A percentile compares a stretch with the other conserved stretches of the same genome.
phyloP scores from a whole-genome alignment of 1,284 basidiomycete species.

The Rhodotorula sp. region DNA sequence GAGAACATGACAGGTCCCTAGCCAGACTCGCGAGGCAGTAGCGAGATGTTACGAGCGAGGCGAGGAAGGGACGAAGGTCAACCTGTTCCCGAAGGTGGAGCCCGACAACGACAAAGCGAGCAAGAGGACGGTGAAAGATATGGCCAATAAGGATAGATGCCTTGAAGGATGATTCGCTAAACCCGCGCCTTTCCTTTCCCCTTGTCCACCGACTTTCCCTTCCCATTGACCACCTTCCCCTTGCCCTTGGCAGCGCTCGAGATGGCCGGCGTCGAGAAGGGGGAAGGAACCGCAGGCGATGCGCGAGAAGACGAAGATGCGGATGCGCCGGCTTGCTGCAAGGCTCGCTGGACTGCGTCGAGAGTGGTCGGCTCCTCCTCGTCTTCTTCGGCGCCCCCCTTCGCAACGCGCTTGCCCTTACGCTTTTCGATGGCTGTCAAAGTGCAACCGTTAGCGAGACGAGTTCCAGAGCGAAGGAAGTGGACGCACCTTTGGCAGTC shows the following conservation, averaged over 20 bases:
- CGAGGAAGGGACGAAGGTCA: neutral
- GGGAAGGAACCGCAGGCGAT: neutral
- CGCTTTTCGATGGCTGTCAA: constrained; percentile 26
- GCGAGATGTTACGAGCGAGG: neutral
- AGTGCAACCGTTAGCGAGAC: neutral
- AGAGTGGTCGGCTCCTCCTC: neutral
- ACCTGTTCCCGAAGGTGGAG: neutral
- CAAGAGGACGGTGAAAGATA: neutral
- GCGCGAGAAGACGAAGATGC: neutral
- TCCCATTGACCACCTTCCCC: constrained; percentile 3
- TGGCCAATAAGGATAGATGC: neutral
- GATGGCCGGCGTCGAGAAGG: neutral
- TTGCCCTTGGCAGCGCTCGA: constrained; percentile 5
- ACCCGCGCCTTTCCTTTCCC: neutral
- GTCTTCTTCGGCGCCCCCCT: neutral
- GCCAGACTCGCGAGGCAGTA: neutral
- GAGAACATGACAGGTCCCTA: constrained; percentile 24
- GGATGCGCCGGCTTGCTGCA: neutral
- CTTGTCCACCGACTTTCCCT: constrained; percentile 1
- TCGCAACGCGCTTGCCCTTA: constrained; percentile 31
- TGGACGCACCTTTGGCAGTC: constrained; percentile 20
- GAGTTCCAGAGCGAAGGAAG: too few relatives aligned
- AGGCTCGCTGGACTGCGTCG: constrained; percentile 13
- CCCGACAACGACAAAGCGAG: neutral
- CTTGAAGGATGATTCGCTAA: too few relatives aligned